Base-by-base conservation (phyloP, 345 rosid species). In the Cochlearia excelsa region DNA sequence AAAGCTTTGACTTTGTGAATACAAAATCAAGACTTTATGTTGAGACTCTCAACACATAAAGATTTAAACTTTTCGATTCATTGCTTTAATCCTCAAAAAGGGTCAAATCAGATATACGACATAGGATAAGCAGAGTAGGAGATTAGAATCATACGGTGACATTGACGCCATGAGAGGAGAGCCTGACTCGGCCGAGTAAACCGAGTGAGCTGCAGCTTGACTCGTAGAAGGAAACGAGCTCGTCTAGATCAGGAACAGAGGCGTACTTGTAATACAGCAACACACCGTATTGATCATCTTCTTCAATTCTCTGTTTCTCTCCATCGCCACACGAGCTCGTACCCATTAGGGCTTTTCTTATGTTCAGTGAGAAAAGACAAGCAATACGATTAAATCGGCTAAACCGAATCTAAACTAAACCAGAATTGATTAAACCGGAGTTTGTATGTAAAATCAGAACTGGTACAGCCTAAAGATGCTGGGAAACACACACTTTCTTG, bases 121-220 rank as follows among this genome's bases (percentile, higher is more conserved):
- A 11, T 38, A 8, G 33, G 57, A 59, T 50, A 44, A 5, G 28
- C 3, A 37, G 48, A 51, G 33, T 34, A 54, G 7, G 41, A 50
- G 44, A 72, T 72, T 3, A 35, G 55, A 60, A 63, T 74, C 72
- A 43, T 79, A 88, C 98, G 27, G 96, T 92, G 79, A 88, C 96
- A 54, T 88, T 92, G 73, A 92, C 96, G 66, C 96, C 96, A 31
- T 77, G 62, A 48, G 82, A 43, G 42, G 96, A 86, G 80, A 92
- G 68, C 42, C 98, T 88, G 63, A 86, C 86, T 6, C 95, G 90
- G 68, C 98, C 96, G 51, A 86, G 89, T 46, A 92, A 84, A 47
- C 75, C 69, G 46, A 86, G 85, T 16, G 82, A 75, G 75, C 46
- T 68, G 86, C 95, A 92, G 66, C 73, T 86, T n/a, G 85, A 80